A percentile compares a stretch with the other conserved stretches of the same genome.
Evolutionary conservation across 129 eudicot genomes (phyloP).

Genomic region (Artemisia annua): DNA sequence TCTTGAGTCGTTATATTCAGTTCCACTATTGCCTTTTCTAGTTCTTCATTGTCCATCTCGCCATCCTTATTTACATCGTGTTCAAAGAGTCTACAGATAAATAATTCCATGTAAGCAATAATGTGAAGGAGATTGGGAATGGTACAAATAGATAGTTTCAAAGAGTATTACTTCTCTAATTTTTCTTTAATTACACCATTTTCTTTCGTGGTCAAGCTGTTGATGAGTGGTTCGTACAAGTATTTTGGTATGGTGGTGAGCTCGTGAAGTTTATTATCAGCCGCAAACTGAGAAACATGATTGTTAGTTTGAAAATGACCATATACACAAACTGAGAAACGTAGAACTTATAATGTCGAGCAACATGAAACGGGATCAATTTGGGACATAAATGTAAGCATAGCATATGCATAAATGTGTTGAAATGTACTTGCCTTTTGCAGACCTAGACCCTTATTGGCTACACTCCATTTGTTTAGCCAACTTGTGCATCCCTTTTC

Average conservation of each 20-base stretch:
- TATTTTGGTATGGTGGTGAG: background rate
- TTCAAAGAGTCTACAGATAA: background rate
- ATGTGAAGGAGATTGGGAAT: background rate
- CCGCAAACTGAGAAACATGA: background rate
- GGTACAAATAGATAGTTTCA: background rate
- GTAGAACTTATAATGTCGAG: too few species aligned
- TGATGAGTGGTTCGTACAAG: background rate
- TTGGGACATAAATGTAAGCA: too few species aligned
- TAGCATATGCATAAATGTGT: background rate
- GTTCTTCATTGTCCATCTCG: background rate
- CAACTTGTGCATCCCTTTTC: constrained; percentile 12
- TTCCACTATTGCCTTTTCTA: background rate
- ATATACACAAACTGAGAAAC: too few species aligned
- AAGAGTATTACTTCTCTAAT: background rate
- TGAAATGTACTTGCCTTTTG: constrained; percentile 8
- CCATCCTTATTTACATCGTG: background rate
- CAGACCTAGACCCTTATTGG: background rate
- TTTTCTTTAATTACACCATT: background rate
- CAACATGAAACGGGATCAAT: too few species aligned
- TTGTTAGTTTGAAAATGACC: too few species aligned
- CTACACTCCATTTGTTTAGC: constrained; percentile 13
- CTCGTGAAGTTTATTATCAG: background rate
- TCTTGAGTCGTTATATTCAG: background rate
- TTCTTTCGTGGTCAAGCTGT: background rate
- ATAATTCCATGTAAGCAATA: background rate